A percentile compares a stretch with the other conserved stretches of the same genome.
Evolutionary conservation across 108 stramenopile species (phyloP).

Genomic region (Nitzschia inconspicua): DNA sequence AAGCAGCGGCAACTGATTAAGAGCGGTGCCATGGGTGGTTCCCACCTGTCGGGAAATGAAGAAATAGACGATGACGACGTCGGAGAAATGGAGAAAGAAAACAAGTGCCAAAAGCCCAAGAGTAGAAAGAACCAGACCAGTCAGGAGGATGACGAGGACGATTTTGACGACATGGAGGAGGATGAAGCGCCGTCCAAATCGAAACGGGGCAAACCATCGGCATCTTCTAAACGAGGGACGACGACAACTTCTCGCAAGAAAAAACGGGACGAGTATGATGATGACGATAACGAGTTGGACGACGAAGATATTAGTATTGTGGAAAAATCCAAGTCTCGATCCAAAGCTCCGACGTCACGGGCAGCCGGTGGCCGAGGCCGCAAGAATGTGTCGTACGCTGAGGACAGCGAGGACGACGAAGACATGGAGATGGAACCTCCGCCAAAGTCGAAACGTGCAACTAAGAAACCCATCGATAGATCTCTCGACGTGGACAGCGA

Average conservation of each 20-base stretch:
- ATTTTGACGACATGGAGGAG: slow-evolving; percentile 3
- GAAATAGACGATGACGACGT: slow-evolving; percentile 5
- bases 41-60: slow-evolving; percentile 7
- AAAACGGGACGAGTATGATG: neutral
- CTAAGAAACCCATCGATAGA: neutral
- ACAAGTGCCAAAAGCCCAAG: slow-evolving; percentile 16
- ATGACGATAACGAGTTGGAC: slow-evolving; percentile 1
- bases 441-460: slow-evolving; percentile 1
- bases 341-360: neutral
- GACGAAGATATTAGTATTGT: neutral
- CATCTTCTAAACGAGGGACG: neutral
- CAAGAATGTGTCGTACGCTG: neutral
- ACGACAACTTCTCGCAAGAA: neutral
- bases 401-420: slow-evolving; percentile 32
- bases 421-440: slow-evolving; percentile 22
- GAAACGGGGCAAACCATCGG: neutral
- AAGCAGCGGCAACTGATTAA: slow-evolving; percentile 41
- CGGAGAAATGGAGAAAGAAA: slow-evolving; percentile 19
- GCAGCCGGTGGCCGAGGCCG: slow-evolving; percentile 5
- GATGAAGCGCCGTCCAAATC: neutral
- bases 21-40: neutral
- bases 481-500: slow-evolving; percentile 5
- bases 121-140: slow-evolving; percentile 5
- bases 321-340: neutral
- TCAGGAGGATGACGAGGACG: slow-evolving; percentile 17